These are phyloP conservation scores for Metarhizium anisopliae DNA, from an alignment of 2,329 filamentous ascomycete genomes.

Conservation along the genomic window DNA sequence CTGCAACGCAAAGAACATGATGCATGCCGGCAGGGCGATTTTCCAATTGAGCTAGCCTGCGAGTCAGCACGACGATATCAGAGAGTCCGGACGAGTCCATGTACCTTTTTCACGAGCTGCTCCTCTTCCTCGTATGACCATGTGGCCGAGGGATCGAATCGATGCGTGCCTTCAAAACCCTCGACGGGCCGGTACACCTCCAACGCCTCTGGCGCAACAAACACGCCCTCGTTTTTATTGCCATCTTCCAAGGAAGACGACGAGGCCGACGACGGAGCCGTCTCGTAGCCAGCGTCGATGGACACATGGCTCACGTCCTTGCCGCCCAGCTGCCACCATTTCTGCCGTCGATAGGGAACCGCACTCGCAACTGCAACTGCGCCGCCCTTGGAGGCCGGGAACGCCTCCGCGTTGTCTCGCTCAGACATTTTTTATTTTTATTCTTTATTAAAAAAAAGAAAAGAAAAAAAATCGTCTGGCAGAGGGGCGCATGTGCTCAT, in stretches of 20 bases:
- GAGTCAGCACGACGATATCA: background rate
- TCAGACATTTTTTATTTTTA: background rate
- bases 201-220: slow-evolving; percentile 4
- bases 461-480: background rate
- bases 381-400: background rate
- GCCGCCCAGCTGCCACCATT: slow-evolving; percentile 6
- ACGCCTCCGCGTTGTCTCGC: background rate
- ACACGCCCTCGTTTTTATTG: background rate
- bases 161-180: slow-evolving; percentile 47
- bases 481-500: background rate
- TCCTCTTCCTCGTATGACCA: slow-evolving; percentile 51
- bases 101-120: slow-evolving; percentile 41
- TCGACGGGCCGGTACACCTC: slow-evolving; percentile 39
- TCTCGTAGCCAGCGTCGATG: slow-evolving; percentile 2
- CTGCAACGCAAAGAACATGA: slow-evolving; percentile 45
- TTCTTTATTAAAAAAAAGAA: background rate
- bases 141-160: slow-evolving; percentile 46
- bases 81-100: background rate
- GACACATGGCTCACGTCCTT: slow-evolving; percentile 6
- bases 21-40: slow-evolving; percentile 29
- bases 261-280: background rate
- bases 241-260: slow-evolving; percentile 1
- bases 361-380: background rate
- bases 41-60: slow-evolving; percentile 18
- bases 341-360: background rate